Base-by-base conservation (phyloP, 768 basidiomycete species). In the Pleurotus djamor region DNA sequence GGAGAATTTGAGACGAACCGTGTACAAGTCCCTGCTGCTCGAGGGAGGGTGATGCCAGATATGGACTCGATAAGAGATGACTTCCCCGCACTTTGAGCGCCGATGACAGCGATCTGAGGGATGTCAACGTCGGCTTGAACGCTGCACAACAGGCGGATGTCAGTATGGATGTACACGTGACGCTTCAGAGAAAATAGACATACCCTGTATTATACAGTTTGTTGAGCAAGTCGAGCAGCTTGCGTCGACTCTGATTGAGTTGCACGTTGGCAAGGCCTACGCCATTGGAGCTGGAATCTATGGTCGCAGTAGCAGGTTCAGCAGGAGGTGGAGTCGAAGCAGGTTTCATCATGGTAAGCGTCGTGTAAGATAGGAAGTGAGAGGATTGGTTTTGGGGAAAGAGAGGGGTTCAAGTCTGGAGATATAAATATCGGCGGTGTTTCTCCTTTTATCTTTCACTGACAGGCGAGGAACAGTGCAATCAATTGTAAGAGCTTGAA, bases 21-120 rank as follows among this genome's bases (percentile, higher is more conserved):
- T 0, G 90, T 92, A 61, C 90, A 91, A 0, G 89, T 91, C 0
- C 90, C 90, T n/a, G 83, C 76, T 0, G 86, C 86, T 8, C 88
- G 79, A 21, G 89, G 89, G 0, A 91, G 72, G 0, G 81, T 87
- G 14, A 91, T 83, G 0, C 89, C 87, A 0, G 88, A 89, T 48
- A 92, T 90, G 0, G 87, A 81, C 63, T 92, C 89, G 9, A 92
- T 91, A 4, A 91, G 76, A 0, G 89, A 91, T 0, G 88, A 89
- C 64, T 91, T 91, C 0, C 90, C 90, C 0, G 87, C 87, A 47
- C 85, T 88, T 62, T 92, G 90, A 1, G 78, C 80, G 0, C 90
- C 89, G 14, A 90, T 81, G 45, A 91, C 90, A 0, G 84, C 86
- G 35, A 92, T 89, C 61, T 84, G 82, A 0, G 91, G 90, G 0